phyloP scores from a whole-genome alignment of 140 eudicot species.

The Eryngium alpinum region DNA sequence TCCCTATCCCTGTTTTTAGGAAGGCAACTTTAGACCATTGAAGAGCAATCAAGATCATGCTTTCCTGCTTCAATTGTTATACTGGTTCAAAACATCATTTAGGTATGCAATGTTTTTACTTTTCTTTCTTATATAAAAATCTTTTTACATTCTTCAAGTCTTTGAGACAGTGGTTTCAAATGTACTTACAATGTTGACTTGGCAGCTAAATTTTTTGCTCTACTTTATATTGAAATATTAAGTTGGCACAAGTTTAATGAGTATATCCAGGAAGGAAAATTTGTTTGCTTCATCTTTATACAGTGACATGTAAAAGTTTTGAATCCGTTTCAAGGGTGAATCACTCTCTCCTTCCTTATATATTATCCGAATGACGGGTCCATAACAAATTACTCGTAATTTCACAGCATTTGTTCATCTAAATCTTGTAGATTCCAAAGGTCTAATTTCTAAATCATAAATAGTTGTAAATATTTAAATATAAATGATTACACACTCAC shows the following conservation, averaged over 20 bases:
- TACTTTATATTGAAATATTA: background rate
- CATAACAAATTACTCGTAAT: background rate
- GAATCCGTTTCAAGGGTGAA: background rate
- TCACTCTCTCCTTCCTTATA: background rate
- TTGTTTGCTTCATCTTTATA: background rate
- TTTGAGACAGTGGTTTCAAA: background rate
- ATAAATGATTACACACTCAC: too few relatives aligned
- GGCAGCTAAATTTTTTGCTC: background rate
- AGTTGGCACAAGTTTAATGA: conserved; percentile 3
- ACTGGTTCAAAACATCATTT: conserved; percentile 96
- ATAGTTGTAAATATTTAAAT: too few relatives aligned
- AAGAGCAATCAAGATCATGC: conserved; percentile 70
- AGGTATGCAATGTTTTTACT: conserved; percentile 31
- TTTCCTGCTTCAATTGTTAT: conserved; percentile 78
- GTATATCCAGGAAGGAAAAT: background rate
- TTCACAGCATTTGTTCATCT: background rate
- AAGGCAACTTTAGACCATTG: conserved; percentile 69
- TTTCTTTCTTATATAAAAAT: too few relatives aligned
- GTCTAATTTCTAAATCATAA: too few relatives aligned
- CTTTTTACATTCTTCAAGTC: background rate
- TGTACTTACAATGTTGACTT: background rate
- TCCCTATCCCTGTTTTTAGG: conserved; percentile 37
- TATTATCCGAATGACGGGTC: background rate
- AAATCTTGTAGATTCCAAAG: background rate
- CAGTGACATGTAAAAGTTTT: background rate